Percentiles rank a stretch among this genome's conserved stretches.
These are phyloP conservation scores for Posidonia oceanica DNA, from an alignment of 116 monocot species.

Conservation along the genomic window DNA sequence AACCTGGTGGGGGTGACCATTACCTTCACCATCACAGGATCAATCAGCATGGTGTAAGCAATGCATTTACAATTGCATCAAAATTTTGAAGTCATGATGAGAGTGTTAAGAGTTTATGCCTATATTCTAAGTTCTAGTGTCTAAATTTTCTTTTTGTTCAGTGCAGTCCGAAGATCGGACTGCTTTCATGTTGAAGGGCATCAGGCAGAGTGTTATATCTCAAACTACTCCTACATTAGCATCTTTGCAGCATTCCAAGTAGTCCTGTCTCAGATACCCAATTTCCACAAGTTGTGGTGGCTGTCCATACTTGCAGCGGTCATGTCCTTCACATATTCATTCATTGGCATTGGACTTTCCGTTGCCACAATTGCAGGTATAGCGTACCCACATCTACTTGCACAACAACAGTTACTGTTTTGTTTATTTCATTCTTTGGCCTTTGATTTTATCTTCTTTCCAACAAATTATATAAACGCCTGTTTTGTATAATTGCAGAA, in stretches of 20 bases:
- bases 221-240: constrained; percentile 29
- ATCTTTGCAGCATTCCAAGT: constrained; percentile 41
- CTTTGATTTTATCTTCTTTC: background rate
- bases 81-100: too few relatives aligned
- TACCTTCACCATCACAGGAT: constrained; percentile 15
- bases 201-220: constrained; percentile 19
- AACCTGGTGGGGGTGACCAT: constrained; percentile 17
- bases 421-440: background rate
- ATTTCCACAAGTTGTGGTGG: constrained; percentile 63
- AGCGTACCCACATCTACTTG: background rate
- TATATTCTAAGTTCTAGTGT: too few relatives aligned
- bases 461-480: background rate
- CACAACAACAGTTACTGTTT: too few relatives aligned
- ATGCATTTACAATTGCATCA: background rate
- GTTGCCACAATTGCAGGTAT: constrained; percentile 48
- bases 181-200: constrained; percentile 52
- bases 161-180: constrained; percentile 41
- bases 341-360: constrained; percentile 55
- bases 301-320: constrained; percentile 56
- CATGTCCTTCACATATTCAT: constrained; percentile 55
- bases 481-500: constrained; percentile 3
- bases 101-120: too few relatives aligned
- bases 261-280: constrained; percentile 47
- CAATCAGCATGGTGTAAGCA: constrained; percentile 23
- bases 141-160: constrained; percentile 4